Base-by-base conservation (phyloP, 2,329 filamentous ascomycete genomes). In the Zymoseptoria tritici region DNA sequence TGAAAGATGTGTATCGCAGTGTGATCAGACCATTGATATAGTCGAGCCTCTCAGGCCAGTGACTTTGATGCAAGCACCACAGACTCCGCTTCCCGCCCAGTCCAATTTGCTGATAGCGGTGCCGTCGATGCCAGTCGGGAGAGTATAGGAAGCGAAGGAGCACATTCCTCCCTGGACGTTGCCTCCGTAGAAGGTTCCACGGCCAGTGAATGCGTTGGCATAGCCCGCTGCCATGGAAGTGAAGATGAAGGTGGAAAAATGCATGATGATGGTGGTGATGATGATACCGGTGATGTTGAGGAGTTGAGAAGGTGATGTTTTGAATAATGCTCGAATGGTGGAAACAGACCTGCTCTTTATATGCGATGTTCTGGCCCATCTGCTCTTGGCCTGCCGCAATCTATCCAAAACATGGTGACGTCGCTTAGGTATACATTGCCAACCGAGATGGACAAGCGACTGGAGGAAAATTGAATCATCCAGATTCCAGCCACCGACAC, bases 11-110 rank as follows among this genome's bases (percentile, higher is more conserved):
- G 9, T 21, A 7, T 53, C 49, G 46, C 8, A 9, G n/a, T 31
- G 16, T 16, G 3, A 19, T 52, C 22, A 74, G 71, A 85, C 82
- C 85, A 89, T 88, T 49, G 82, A 85, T 31, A 79, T 86, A 70
- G 88, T 79, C 22, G 49, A 64, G 52, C 84, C 84, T 13, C 71
- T 77, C 3, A 80, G 81, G 0, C 83, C 82, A 2, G 78, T 84
- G 36, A 89, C 83, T 56, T 78, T 72, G 11, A 89, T 74, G 64
- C 86, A 89, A 20, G 78, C 75, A 64, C 86, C 86, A 67, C 86
- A 89, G 63, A 82, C 76, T 50, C 75, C 78, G 1, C 80, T 78
- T 56, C 70, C 73, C 55, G 79, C 72, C 86, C 86, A 89, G 65
- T 79, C 81, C 2, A 77, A 74, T 49, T 79, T 79, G 0, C 85